Evolutionary conservation across 345 rosid species (phyloP), one percentile per base, ranked within the genome.

Genomic region (Draba incana): DNA sequence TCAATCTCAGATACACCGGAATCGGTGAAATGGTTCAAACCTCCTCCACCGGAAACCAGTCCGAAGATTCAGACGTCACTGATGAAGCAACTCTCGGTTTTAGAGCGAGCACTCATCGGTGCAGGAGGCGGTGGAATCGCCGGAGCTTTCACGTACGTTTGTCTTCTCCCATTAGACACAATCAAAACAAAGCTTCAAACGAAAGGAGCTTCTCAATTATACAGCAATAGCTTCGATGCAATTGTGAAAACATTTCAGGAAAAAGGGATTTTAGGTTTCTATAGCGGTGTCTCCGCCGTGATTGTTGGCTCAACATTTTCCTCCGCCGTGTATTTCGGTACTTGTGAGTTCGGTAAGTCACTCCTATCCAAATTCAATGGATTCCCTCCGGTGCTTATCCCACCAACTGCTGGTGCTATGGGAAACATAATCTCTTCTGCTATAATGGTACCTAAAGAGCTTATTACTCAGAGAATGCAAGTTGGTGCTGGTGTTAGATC

Each of bases 331-430:
- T 92, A 92, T 41, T 92, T 92, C 53, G 98, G 98, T 42, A 89
- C 98, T 24, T 90, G 98, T 55, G 98, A 93, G 79, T 90, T 93
- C 60, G 97, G 95, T 58, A 93, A 93, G 78, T 93, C 97, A 15
- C 49, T 89, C 60, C 78, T 92, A 70, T 81, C 95, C 5, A 86
- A 83, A 74, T 68, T 84, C 4, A 84, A 76, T 14, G 79, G 66
- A 2, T 88, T 69, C 71, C 98, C 97, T 12, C n/a, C 89, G 8
- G 75, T 92, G 56, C 85, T 92, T 2, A 83, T 90, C 62, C 98
- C 97, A 49, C 98, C 98, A 7, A 88, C 94, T 8, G 97, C 94
- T 8, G 98, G 98, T 10, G 98, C 96, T 1, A 90, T 93, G 97
- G 97, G 98, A 6, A 93, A 90, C 57, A 81, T 93, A 33, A 89